phyloP scores from a whole-genome alignment of 306 rosid genomes.

The Mimosa bimucronata region DNA sequence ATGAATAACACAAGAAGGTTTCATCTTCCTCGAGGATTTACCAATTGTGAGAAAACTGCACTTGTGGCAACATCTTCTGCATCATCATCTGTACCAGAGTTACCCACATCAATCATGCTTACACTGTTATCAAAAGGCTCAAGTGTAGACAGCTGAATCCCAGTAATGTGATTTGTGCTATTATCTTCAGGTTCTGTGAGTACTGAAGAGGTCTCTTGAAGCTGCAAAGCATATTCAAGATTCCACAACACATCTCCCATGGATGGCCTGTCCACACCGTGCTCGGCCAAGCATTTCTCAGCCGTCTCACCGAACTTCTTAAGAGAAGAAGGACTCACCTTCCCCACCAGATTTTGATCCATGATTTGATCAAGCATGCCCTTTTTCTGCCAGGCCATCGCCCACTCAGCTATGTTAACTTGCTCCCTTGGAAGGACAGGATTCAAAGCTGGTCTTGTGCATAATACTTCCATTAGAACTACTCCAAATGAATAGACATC shows the following conservation, averaged over 20 bases:
- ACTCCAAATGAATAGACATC: conserved; percentile 98
- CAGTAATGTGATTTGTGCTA: conserved; percentile 91
- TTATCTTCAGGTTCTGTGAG: conserved; percentile 93
- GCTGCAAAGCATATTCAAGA: conserved; percentile 95
- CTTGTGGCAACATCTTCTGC: conserved; percentile 82
- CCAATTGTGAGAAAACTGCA: conserved; percentile 94
- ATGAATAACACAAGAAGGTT: conserved; percentile 35
- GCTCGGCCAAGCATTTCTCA: conserved; percentile 90
- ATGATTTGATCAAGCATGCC: conserved; percentile 95
- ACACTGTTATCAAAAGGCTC: conserved; percentile 87
- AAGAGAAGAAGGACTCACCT: conserved; percentile 83
- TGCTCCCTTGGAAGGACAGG: conserved; percentile 97
- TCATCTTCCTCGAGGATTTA: conserved; percentile 94
- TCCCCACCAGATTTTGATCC: conserved; percentile 84
- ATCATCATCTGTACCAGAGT: conserved; percentile 70
- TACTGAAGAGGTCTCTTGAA: conserved; percentile 77
- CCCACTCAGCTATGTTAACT: conserved; percentile 98
- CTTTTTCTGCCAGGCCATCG: conserved; percentile 93
- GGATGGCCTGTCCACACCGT: conserved; percentile 91
- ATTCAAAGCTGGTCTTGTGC: conserved; percentile 95
- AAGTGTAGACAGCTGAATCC: conserved; percentile 70
- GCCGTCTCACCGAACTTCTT: conserved; percentile 95
- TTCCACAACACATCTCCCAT: conserved; percentile 98
- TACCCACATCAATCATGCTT: conserved; percentile 65
- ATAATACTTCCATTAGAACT: conserved; percentile 92